Conservation (phyloP, 306 rosid genomes). For the Citrullus mucosospermus region DNA sequence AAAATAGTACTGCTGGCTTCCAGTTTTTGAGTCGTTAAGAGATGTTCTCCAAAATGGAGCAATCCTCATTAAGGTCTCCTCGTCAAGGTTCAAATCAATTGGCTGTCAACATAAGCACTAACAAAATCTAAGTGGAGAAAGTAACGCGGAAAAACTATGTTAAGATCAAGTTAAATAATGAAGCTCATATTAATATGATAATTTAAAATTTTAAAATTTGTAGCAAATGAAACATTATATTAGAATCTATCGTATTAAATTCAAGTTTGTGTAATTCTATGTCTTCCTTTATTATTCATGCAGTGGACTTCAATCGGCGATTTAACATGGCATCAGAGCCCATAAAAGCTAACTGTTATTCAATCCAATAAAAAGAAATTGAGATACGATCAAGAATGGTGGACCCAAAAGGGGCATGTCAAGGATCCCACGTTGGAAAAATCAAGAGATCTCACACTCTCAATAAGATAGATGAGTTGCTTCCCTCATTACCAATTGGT, state of each 20-base stretch:
- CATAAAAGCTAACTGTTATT: too few species aligned
- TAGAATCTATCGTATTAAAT: background rate
- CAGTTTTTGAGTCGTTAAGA: slow-evolving; percentile 38
- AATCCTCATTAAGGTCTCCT: slow-evolving; percentile 78
- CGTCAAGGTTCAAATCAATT: slow-evolving; percentile 80
- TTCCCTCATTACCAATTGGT: too few species aligned
- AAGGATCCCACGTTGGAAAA: too few species aligned
- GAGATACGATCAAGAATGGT: too few species aligned
- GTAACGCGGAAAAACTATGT: background rate
- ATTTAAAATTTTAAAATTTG: background rate
- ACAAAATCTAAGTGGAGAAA: slow-evolving; percentile 11
- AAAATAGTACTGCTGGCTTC: slow-evolving; percentile 66
- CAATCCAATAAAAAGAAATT: too few species aligned
- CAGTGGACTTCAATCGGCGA: background rate
- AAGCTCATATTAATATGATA: background rate
- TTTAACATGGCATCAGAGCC: too few species aligned
- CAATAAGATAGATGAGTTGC: too few species aligned
- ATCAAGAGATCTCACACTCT: too few species aligned
- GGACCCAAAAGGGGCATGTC: too few species aligned
- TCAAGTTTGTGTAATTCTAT: background rate
- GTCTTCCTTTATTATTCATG: background rate
- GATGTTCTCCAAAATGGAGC: slow-evolving; percentile 92
- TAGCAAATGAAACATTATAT: background rate
- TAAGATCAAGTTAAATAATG: background rate
- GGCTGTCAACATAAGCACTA: slow-evolving; percentile 39